Conservation (phyloP, 2,329 filamentous ascomycete genomes). For the Colletotrichum scovillei region DNA sequence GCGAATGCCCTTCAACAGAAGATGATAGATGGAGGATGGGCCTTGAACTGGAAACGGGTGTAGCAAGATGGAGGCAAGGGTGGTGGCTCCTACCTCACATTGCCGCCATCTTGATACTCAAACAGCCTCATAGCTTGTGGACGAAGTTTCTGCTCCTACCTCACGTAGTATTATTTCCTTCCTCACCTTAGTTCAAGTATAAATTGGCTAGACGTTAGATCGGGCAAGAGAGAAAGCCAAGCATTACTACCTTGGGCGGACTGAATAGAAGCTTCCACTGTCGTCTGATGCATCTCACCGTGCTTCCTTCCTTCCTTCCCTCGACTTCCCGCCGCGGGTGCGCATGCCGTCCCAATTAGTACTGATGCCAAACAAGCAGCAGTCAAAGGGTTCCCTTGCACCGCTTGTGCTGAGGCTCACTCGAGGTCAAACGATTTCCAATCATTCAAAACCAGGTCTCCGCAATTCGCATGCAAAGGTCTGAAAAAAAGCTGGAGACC, state of each 20-base stretch:
- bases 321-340: constrained; percentile 16
- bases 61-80: background rate
- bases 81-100: background rate
- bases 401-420: background rate
- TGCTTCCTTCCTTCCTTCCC: background rate
- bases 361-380: background rate
- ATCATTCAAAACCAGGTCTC: background rate
- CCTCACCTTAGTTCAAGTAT: too few relatives aligned
- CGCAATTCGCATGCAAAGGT: constrained; percentile 12
- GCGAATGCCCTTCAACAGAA: background rate
- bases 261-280: background rate
- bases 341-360: background rate
- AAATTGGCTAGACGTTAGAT: background rate
- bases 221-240: background rate
- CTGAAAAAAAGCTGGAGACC: constrained; percentile 11
- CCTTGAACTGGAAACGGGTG: background rate
- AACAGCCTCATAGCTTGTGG: constrained; percentile 12
- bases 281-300: constrained; percentile 10
- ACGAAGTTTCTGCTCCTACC: background rate
- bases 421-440: constrained; percentile 15
- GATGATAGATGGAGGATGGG: background rate
- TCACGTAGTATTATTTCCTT: too few relatives aligned
- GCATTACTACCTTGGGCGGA: background rate
- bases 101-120: constrained; percentile 5
- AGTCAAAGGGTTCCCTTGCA: background rate